Base-by-base conservation (phyloP, 164 flowering plant species). In the Euptelea pleiosperma region DNA sequence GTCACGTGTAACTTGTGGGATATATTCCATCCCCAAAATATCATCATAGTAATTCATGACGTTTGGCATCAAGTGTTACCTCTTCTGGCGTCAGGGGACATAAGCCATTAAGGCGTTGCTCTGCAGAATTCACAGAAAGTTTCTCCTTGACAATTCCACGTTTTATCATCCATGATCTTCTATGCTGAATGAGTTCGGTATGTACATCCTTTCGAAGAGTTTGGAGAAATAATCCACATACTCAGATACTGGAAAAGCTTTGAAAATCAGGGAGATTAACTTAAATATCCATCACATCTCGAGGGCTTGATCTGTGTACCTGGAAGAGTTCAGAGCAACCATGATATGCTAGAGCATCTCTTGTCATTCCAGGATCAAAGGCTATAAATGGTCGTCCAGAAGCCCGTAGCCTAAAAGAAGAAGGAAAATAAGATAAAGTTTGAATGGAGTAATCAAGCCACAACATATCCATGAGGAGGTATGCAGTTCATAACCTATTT, bases 41-140 rank as follows among this genome's bases (percentile, higher is more conserved):
- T 11, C 11, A 30, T 43, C 25, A 8, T n/a, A 35, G n/a, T n/a
- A n/a, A n/a, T 34, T 34, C 12, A 31, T 12, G n/a, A 44, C 29
- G 19, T 10, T n/a, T n/a, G 24, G 9, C 12, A n/a, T 2, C 30
- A 21, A 21, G 16, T 43, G 6, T 11, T 64, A 87, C 99, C 89
- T 93, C 97, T 68, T 93, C 99, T 4, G 97, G 99, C 89, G 80
- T 84, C 64, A 93, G 75, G 4, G 99, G 99, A 61, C 99, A 93
- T 41, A 85, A 82, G 29, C 99, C 97, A 45, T 82, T 83, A 15
- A 70, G 78, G 14, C 79, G 83, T 59, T 70, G 81, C 53, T 73
- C 64, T 2, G 71, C 74, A 19, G 96, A 93, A 71, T 90, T 73
- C 42, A 88, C 84, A 39, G 76, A 54, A 50, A 90, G 88, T 40